A percentile compares a stretch with the other conserved stretches of the same genome.
Evolutionary conservation across 2,329 filamentous ascomycete species (phyloP).

Genomic region (Pyricularia pennisetigena): DNA sequence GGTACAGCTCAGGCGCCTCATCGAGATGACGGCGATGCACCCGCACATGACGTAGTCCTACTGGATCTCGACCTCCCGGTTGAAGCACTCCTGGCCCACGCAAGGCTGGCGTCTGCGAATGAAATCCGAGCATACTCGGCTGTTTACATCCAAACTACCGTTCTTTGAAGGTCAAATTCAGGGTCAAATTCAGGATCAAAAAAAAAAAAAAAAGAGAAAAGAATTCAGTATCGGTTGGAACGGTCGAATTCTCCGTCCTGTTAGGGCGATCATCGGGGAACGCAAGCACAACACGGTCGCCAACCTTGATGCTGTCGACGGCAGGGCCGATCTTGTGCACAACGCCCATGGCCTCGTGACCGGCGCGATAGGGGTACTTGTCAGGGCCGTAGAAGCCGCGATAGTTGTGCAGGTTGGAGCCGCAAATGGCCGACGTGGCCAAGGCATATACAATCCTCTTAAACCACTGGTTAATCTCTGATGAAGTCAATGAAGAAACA

Average conservation of each 20-base stretch:
- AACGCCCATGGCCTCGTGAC: conserved; percentile 32
- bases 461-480: too few relatives aligned
- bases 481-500: too few relatives aligned
- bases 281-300: conserved; percentile 28
- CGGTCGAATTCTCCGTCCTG: not conserved
- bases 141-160: not conserved
- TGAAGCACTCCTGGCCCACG: conserved; percentile 12
- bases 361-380: conserved; percentile 15
- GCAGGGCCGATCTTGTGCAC: conserved; percentile 23
- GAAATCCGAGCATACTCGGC: conserved; percentile 14
- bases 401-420: conserved; percentile 24
- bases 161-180: not conserved
- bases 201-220: too few relatives aligned
- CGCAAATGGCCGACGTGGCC: conserved; percentile 23
- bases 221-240: not conserved
- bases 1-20: conserved; percentile 16
- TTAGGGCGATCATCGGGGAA: not conserved
- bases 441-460: too few relatives aligned
- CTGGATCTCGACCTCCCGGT: conserved; percentile 11
- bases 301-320: conserved; percentile 21
- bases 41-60: conserved; percentile 12
- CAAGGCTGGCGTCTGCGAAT: conserved; percentile 13
- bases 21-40: conserved; percentile 15
- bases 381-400: conserved; percentile 15
- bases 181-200: not conserved